A percentile compares a stretch with the other conserved stretches of the same genome.
phyloP scores from a whole-genome alignment of 2,329 filamentous ascomycete genomes.

The Rhynchosporium secalis region DNA sequence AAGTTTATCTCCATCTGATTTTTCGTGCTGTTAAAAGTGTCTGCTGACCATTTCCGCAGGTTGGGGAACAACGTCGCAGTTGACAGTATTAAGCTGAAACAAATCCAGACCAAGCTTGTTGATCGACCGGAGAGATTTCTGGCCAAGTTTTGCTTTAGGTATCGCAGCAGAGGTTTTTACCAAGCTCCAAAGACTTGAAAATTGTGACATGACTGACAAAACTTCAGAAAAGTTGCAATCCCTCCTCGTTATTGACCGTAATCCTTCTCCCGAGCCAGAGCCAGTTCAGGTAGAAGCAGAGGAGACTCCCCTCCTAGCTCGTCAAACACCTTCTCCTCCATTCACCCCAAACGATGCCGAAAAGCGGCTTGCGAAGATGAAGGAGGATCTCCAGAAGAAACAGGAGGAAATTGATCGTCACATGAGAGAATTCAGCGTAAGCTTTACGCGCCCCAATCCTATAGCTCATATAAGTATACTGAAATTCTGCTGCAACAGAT shows the following conservation, averaged over 20 bases:
- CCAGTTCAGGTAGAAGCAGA: neutral
- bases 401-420: neutral
- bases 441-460: no score
- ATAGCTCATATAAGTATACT: neutral
- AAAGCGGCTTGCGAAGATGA: neutral
- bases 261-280: neutral
- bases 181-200: neutral
- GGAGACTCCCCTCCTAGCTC: no score
- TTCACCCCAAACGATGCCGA: neutral
- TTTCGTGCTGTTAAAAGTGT: neutral
- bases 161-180: neutral
- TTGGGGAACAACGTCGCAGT: neutral
- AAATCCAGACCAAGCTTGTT: neutral
- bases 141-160: neutral
- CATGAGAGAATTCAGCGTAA: neutral
- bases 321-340: neutral
- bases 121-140: neutral
- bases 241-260: neutral
- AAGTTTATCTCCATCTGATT: neutral
- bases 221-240: neutral
- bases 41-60: neutral
- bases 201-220: neutral
- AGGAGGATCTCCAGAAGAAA: neutral
- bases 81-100: neutral
- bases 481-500: neutral